phyloP scores from a whole-genome alignment of 306 rosid species.

The peach (Prunus persica) region DNA sequence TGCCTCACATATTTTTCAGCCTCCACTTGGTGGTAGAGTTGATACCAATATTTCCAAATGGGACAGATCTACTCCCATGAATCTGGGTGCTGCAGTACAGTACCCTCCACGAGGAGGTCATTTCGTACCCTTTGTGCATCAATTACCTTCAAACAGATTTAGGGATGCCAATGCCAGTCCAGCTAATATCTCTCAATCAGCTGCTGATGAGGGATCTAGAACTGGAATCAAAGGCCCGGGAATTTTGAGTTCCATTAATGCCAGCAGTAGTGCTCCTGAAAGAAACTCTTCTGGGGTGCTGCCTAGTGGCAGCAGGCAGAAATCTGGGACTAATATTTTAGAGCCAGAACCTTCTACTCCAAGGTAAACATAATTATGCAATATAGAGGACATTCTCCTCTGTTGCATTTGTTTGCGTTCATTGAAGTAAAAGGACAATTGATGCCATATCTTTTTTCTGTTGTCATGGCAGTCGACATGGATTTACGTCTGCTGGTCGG shows the following conservation, averaged over 20 bases:
- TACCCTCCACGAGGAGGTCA: constrained; percentile 65
- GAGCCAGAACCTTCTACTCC: constrained; percentile 64
- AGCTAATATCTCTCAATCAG: constrained; percentile 76
- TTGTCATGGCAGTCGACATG: constrained; percentile 60
- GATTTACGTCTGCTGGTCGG: constrained; percentile 54
- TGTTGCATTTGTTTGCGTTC: not conserved
- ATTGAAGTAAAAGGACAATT: constrained; percentile 15
- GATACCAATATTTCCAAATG: constrained; percentile 51
- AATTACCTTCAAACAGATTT: constrained; percentile 55
- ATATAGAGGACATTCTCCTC: constrained; percentile 8
- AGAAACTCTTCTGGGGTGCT: constrained; percentile 52
- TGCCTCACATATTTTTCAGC: constrained; percentile 60
- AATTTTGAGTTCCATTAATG: constrained; percentile 61
- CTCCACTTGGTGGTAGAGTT: constrained; percentile 52
- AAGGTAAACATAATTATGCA: constrained; percentile 38
- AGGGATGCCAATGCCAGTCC: constrained; percentile 72
- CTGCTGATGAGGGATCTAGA: constrained; percentile 97
- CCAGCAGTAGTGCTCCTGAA: constrained; percentile 48
- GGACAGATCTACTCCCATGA: constrained; percentile 68
- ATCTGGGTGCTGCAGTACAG: constrained; percentile 56
- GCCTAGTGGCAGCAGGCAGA: constrained; percentile 61
- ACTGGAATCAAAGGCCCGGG: constrained; percentile 93
- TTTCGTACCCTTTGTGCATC: constrained; percentile 53
- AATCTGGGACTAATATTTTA: constrained; percentile 38
- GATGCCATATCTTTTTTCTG: constrained; percentile 28